Evolutionary conservation across 257 asterid species (phyloP).

Genomic region (Primulina huaijiensis): DNA sequence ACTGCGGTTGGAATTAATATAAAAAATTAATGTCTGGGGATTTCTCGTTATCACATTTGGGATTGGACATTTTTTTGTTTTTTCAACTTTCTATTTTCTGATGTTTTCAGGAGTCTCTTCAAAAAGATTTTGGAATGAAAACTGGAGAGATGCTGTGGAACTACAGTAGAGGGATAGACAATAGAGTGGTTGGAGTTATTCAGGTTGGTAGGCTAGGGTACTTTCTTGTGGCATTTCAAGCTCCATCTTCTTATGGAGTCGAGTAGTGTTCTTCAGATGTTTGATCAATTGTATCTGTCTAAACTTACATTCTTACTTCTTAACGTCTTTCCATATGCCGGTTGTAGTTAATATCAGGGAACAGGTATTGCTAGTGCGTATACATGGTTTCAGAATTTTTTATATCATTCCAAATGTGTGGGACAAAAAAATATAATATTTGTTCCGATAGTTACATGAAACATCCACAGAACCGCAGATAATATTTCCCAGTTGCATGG

Average conservation of each 20-base stretch:
- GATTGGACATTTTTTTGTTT: background rate
- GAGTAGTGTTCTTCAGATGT: constrained; percentile 8
- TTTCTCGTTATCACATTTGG: too few species aligned
- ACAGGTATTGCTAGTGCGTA: constrained; percentile 2
- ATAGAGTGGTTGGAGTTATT: constrained; percentile 64
- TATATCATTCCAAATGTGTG: too few species aligned
- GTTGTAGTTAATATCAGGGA: constrained; percentile 7
- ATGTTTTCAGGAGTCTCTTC: constrained; percentile 78
- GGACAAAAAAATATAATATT: too few species aligned
- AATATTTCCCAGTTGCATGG: too few species aligned
- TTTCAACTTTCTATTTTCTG: constrained; percentile 23
- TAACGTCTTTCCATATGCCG: constrained; percentile 13
- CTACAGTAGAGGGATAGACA: constrained; percentile 84
- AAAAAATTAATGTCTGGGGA: too few species aligned
- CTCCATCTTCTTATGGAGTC: constrained; percentile 15
- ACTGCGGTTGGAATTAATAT: too few species aligned
- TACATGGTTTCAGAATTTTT: constrained; percentile 3
- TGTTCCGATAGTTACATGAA: too few species aligned
- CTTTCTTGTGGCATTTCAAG: constrained; percentile 17
- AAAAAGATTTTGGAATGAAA: constrained; percentile 80
- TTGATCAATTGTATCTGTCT: constrained; percentile 11
- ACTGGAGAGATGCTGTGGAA: constrained; percentile 96
- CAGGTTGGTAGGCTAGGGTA: constrained; percentile 38
- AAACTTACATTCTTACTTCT: background rate
- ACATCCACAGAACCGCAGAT: too few species aligned